Evolutionary conservation across 257 asterid species (phyloP).

Genomic region (Solanum chaucha): DNA sequence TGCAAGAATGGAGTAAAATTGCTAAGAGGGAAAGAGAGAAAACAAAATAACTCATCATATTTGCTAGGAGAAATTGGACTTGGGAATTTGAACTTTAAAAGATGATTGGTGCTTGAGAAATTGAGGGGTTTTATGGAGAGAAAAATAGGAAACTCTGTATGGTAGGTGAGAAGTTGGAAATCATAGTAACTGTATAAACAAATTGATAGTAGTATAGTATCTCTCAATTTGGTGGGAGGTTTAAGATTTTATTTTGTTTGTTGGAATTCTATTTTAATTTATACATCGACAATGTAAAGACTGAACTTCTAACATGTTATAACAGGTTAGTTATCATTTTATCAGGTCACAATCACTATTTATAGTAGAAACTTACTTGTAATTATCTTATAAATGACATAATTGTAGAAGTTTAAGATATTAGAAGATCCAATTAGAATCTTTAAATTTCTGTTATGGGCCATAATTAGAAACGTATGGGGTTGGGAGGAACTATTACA

Average conservation of each 20-base stretch:
- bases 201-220: background rate
- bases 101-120: background rate
- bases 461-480: background rate
- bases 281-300: background rate
- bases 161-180: slow-evolving; percentile 34
- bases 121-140: slow-evolving; percentile 33
- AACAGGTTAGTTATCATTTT: background rate
- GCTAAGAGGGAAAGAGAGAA: slow-evolving; percentile 8
- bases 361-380: background rate
- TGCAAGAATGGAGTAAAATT: slow-evolving; percentile 21
- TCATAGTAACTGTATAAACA: slow-evolving; percentile 3
- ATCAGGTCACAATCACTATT: background rate
- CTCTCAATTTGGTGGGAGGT: background rate
- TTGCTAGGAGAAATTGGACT: background rate
- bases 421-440: background rate
- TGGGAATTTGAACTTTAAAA: background rate
- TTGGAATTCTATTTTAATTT: background rate
- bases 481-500: background rate
- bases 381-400: background rate
- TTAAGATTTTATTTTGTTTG: background rate
- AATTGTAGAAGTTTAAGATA: background rate
- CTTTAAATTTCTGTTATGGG: background rate
- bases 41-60: slow-evolving; percentile 20
- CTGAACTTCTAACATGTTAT: background rate
- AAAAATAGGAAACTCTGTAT: background rate